phyloP scores from a whole-genome alignment of 1,284 basidiomycete genomes.

The Papiliotrema flavescens region DNA sequence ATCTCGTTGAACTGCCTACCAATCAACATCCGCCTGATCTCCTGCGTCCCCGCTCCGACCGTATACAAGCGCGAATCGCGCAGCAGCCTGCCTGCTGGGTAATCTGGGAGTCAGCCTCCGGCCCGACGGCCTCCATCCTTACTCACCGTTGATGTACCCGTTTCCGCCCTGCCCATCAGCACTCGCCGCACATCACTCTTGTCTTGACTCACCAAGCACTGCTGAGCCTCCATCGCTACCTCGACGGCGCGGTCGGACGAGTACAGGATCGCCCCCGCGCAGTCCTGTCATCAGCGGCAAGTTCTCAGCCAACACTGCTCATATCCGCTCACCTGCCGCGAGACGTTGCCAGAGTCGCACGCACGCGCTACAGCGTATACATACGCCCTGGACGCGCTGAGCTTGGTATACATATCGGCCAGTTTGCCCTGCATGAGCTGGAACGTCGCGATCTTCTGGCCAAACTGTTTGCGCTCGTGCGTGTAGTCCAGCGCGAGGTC shows the following conservation, averaged over 20 bases:
- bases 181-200: background rate
- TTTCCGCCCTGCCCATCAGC: conserved; percentile 62
- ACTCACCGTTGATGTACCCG: conserved; percentile 81
- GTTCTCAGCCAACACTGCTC: background rate
- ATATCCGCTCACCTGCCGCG: conserved; percentile 62
- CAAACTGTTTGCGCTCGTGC: conserved; percentile 88
- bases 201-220: conserved; percentile 59
- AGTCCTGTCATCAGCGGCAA: conserved; percentile 59
- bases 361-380: conserved; percentile 89
- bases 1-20: conserved; percentile 79
- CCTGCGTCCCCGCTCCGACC: conserved; percentile 87
- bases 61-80: conserved; percentile 81
- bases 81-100: conserved; percentile 77
- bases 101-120: conserved; percentile 57
- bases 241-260: conserved; percentile 85
- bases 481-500: conserved; percentile 84
- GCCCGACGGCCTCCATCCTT: background rate
- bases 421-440: conserved; percentile 87
- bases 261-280: conserved; percentile 86
- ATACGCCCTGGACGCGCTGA: conserved; percentile 82
- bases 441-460: conserved; percentile 80
- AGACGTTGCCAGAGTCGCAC: conserved; percentile 76
- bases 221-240: conserved; percentile 86
- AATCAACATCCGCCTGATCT: conserved; percentile 84
- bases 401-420: conserved; percentile 90